Conservation (phyloP, 2,329 filamentous ascomycete genomes). For the Talaromyces islandicus region DNA sequence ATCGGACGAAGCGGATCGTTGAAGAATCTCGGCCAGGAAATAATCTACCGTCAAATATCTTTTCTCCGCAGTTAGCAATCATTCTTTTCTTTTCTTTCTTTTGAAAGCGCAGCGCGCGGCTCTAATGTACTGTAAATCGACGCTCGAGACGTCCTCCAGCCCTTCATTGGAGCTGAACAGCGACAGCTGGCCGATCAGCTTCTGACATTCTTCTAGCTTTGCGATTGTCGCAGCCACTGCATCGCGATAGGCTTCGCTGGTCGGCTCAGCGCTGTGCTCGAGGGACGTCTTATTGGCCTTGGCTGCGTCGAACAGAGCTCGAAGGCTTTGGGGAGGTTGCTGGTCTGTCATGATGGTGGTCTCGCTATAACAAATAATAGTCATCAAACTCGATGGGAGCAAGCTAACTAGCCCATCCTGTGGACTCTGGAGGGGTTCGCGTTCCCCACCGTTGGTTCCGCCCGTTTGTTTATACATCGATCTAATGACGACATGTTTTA, state of each 20-base stretch:
- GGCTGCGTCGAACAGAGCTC: conserved; percentile 49
- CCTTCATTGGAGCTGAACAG: conserved; percentile 89
- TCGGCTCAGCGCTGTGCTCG: conserved; percentile 59
- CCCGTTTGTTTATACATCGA: not conserved
- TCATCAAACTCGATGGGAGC: not conserved
- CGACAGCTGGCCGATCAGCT: conserved; percentile 63
- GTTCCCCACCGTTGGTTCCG: not conserved
- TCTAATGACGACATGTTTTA: not conserved
- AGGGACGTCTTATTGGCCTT: conserved; percentile 53
- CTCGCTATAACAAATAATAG: not conserved
- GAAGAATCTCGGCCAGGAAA: conserved; percentile 71
- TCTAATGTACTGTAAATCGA: conserved; percentile 63
- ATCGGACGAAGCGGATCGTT: conserved; percentile 58
- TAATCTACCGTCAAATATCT: conserved; percentile 73
- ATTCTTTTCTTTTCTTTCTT: not conserved
- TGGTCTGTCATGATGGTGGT: conserved; percentile 36
- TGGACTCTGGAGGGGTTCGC: not conserved
- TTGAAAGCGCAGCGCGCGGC: not conserved
- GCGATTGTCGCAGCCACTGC: conserved; percentile 62
- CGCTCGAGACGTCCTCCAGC: conserved; percentile 77
- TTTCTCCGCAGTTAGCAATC: conserved; percentile 16
- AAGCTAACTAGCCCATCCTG: not conserved
- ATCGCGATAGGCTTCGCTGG: conserved; percentile 60
- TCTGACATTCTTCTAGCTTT: conserved; percentile 67
- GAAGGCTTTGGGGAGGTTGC: conserved; percentile 49